Base-by-base conservation (phyloP, 2,329 filamentous ascomycete genomes). In the Colletotrichum euphorbiae region DNA sequence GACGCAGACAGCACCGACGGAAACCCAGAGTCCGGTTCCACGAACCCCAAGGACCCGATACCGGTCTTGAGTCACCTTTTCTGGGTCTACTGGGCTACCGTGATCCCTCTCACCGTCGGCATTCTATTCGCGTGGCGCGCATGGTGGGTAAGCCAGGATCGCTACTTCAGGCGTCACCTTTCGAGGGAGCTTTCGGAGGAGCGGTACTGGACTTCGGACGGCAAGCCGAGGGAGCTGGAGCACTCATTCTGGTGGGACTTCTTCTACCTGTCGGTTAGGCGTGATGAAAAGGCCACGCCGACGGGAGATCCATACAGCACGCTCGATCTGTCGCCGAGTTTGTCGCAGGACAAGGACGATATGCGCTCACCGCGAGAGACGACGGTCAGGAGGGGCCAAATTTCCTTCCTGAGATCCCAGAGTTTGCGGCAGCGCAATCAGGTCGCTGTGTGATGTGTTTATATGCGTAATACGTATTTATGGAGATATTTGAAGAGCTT, bases 141-240 rank as follows among this genome's bases (percentile, higher is more conserved):
- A 1, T 83, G 82, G 82, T 83, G 82, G 82, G 81, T 83, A 1
- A 78, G 75, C 9, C 81, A 83, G 71, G 82, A 84, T 71, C 77
- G 82, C 2, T 82, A 80, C 73, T 83, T 83, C 72, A 75, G 82
- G 0, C 76, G 80, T 3, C 81, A 83, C 67, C 75, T 83, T 8
- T 82, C 80, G 68, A 77, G 77, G 66, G 82, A 84, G 62, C 78
- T 84, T n/a, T 82, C 80, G 69, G 80, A 83, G 74, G 81, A 83
- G 76, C 75, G 80, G 9, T 83, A 81, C 77, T 83, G 81, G 81
- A 84, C 82, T 1, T 76, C 78, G 8, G 80, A 83, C 58, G 80
- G 81, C 9, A 78, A 76, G 64, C 81, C 81, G 48, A 76, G 81
- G 9, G 73, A 77, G 33, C 75, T 84, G 8, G 80, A 82, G 71